phyloP scores from a whole-genome alignment of 1,139 yeast species.

The Sugiyamaella neomexicana region DNA sequence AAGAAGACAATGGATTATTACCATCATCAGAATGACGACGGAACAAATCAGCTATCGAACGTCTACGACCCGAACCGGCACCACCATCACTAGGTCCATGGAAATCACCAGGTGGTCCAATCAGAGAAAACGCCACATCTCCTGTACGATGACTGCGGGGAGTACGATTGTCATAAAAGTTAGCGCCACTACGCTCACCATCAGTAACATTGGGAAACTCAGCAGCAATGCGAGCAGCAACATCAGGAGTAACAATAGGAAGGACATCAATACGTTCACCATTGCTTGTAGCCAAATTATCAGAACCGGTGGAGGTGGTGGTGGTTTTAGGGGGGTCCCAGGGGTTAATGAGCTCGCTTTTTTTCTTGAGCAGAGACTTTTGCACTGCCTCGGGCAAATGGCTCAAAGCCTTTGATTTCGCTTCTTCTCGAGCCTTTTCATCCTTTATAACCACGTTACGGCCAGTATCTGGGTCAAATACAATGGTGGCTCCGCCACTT shows the following conservation, averaged over 20 bases:
- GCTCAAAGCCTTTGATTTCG: slow-evolving; percentile 4
- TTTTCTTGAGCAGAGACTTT: slow-evolving; percentile 6
- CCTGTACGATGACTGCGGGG: slow-evolving; percentile 16
- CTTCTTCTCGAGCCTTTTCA: slow-evolving; percentile 12
- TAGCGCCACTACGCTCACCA: slow-evolving; percentile 16
- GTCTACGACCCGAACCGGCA: slow-evolving; percentile 1
- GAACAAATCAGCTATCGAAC: slow-evolving; percentile 2
- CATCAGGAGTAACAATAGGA: slow-evolving; percentile 12
- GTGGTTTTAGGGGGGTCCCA: slow-evolving; percentile 8
- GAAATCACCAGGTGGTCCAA: slow-evolving; percentile 9
- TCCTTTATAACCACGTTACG: slow-evolving; percentile 13
- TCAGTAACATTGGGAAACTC: slow-evolving; percentile 15
- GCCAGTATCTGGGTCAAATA: slow-evolving; percentile 20
- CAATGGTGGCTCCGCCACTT: slow-evolving; percentile 12
- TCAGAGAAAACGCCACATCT: slow-evolving; percentile 16
- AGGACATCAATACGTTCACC: slow-evolving; percentile 4
- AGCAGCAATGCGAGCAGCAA: slow-evolving; percentile 16
- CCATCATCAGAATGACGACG: slow-evolving; percentile 11
- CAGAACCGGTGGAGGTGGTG: slow-evolving; percentile 9
- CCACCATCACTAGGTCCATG: not conserved
- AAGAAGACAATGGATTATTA: not conserved
- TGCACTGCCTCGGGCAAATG: slow-evolving; percentile 18
- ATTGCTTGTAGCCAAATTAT: slow-evolving; percentile 1
- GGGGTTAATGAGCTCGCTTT: slow-evolving; percentile 9
- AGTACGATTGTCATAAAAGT: slow-evolving; percentile 3